Conservation (phyloP, 2,329 filamentous ascomycete genomes). For the Fusarium subglutinans region DNA sequence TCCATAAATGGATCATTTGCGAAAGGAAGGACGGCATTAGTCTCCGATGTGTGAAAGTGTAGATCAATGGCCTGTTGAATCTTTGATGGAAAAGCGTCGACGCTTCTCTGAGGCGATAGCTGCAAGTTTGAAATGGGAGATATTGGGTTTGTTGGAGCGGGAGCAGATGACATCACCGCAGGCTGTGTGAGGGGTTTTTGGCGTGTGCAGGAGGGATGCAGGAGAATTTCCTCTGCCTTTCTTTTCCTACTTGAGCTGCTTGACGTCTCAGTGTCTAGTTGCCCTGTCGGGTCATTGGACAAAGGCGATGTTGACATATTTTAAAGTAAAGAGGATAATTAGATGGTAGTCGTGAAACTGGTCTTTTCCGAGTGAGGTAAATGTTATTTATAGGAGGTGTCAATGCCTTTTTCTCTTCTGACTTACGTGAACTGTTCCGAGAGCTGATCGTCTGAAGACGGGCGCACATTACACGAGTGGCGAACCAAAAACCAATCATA, state of each 20-base stretch:
- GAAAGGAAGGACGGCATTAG: not conserved
- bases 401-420: not conserved
- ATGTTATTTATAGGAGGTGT: not conserved
- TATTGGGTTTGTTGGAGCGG: not conserved
- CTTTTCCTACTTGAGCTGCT: not conserved
- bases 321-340: not conserved
- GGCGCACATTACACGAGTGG: not conserved
- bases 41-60: not conserved
- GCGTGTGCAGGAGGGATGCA: not conserved
- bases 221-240: not conserved
- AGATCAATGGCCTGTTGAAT: not conserved
- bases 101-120: not conserved
- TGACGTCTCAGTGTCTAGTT: not conserved
- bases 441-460: not conserved
- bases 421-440: not conserved
- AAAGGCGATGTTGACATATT: not conserved
- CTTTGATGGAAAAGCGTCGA: not conserved
- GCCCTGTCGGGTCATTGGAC: not conserved
- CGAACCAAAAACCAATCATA: not conserved
- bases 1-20: not conserved
- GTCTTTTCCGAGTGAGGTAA: not conserved
- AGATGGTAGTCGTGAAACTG: not conserved
- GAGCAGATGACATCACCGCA: not conserved
- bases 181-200: not conserved
- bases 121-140: not conserved